A percentile compares a stretch with the other conserved stretches of the same genome.
Conservation (phyloP, 2,329 filamentous ascomycete species). For the Cladosporium halotolerans region DNA sequence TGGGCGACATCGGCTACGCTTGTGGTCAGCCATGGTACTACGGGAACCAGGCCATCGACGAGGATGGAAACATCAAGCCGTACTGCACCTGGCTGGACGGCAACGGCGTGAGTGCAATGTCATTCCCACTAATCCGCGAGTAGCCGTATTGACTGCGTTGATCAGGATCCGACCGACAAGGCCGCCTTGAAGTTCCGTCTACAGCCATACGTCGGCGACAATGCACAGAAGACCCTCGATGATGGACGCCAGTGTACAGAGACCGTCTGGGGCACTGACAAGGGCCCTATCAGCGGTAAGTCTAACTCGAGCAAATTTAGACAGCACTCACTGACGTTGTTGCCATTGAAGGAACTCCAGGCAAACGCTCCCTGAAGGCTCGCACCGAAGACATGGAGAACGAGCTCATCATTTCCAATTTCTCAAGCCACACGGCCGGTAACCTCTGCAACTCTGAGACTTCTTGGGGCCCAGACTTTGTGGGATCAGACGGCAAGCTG, state of each 20-base stretch:
- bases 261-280: neutral
- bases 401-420: neutral
- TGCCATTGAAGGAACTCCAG: neutral
- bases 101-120: neutral
- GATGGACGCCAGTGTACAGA: neutral
- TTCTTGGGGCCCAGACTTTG: slow-evolving; percentile 6
- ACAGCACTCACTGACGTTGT: neutral
- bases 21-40: neutral
- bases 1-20: neutral
- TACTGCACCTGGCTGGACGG: neutral
- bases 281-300: neutral
- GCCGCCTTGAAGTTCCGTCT: neutral
- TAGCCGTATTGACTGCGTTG: neutral
- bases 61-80: neutral
- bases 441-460: neutral
- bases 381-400: neutral
- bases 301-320: neutral
- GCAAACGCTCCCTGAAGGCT: neutral
- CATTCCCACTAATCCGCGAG: neutral
- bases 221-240: neutral
- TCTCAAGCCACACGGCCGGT: neutral
- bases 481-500: neutral
- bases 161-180: neutral
- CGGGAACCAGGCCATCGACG: neutral
- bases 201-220: neutral